Conservation (phyloP, 495 filamentous ascomycete species). For the Zalerion maritima region DNA sequence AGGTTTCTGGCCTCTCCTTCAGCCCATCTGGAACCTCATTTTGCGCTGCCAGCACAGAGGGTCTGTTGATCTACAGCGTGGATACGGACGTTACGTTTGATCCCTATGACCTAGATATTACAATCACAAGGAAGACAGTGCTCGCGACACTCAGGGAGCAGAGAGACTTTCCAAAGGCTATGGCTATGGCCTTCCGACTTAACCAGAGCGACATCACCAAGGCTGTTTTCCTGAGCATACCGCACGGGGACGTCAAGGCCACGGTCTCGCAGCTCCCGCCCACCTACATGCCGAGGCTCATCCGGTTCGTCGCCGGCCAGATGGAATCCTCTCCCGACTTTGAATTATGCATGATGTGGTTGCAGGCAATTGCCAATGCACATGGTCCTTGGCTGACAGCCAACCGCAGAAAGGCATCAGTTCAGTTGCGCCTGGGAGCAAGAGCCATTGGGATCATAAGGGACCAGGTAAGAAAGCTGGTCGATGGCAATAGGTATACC, state of each 20-base stretch:
- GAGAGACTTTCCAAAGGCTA: constrained; percentile 72
- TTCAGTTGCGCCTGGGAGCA: constrained; percentile 67
- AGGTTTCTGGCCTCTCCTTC: constrained; percentile 76
- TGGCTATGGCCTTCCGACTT: constrained; percentile 93
- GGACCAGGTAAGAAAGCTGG: constrained; percentile 55
- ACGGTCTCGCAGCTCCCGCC: constrained; percentile 66
- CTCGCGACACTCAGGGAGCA: constrained; percentile 57
- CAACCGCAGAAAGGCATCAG: constrained; percentile 55
- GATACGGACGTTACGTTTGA: constrained; percentile 75
- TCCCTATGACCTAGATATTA: constrained; percentile 88
- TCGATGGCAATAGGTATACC: constrained; percentile 74
- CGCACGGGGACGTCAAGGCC: constrained; percentile 56
- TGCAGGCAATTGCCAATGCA: constrained; percentile 64
- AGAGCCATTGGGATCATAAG: constrained; percentile 64
- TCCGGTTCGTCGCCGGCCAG: constrained; percentile 73
- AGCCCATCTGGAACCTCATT: constrained; percentile 78
- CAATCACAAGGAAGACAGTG: constrained; percentile 73
- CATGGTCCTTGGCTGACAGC: constrained; percentile 77
- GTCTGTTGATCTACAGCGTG: constrained; percentile 79
- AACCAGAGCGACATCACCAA: constrained; percentile 66
- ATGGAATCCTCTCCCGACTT: constrained; percentile 85
- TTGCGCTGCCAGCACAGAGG: constrained; percentile 90
- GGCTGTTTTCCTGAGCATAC: constrained; percentile 72
- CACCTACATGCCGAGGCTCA: constrained; percentile 69
- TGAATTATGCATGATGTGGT: constrained; percentile 87